These are phyloP conservation scores for Aspergillus sp. DNA, from an alignment of 2,329 filamentous ascomycete genomes.

Conservation along the genomic window DNA sequence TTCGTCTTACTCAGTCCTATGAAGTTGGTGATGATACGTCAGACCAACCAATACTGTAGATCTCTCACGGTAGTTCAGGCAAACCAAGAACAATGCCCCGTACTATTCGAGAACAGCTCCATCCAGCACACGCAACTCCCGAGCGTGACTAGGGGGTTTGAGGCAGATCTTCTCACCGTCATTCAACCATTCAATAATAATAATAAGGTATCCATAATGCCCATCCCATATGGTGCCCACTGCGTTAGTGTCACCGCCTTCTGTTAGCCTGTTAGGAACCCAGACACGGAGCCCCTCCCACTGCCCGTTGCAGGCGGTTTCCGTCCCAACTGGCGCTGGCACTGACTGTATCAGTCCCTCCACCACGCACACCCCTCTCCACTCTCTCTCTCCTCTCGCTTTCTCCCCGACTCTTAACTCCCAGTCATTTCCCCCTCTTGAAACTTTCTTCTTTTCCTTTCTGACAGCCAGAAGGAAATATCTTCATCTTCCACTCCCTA, in stretches of 20 bases:
- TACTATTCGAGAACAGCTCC: no score
- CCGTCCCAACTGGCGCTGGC: background rate
- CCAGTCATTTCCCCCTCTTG: conserved; percentile 1
- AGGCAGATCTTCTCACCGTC: background rate
- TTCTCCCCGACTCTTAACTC: conserved; percentile 1
- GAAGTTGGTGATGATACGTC: no score
- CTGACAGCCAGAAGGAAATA: background rate
- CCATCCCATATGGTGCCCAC: no score
- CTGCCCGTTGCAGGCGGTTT: no score
- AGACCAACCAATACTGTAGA: no score
- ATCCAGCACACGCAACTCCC: no score
- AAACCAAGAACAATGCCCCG: no score
- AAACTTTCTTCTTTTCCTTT: background rate
- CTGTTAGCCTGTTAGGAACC: no score
- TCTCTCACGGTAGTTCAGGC: no score
- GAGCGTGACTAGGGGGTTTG: no score
- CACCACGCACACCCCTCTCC: conserved; percentile 3
- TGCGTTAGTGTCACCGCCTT: conserved; percentile 1
- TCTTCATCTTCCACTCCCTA: background rate
- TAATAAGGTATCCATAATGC: background rate
- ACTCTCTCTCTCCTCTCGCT: conserved; percentile 1
- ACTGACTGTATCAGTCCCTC: background rate
- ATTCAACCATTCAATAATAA: background rate
- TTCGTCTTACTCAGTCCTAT: no score
- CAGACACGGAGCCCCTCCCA: no score